phyloP scores from a whole-genome alignment of 495 filamentous ascomycete genomes.

The Hypoxylon rickii region DNA sequence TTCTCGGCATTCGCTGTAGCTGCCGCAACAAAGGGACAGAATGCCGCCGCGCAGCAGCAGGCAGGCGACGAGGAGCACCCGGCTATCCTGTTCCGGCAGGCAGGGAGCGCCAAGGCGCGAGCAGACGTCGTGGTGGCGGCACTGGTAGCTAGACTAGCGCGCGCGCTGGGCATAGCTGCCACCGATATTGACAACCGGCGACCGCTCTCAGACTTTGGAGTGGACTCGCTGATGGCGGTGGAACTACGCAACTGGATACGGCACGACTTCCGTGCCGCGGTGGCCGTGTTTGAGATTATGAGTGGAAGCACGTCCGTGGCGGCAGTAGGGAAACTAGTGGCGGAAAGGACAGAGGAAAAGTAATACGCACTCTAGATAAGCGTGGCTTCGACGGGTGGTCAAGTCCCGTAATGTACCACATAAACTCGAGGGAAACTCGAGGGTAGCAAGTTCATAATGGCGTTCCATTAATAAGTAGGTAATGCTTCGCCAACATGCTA shows the following conservation, averaged over 20 bases:
- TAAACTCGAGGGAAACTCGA: too few relatives aligned
- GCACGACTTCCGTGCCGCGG: constrained; percentile 45
- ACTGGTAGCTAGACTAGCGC: constrained; percentile 35
- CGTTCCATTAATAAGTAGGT: too few relatives aligned
- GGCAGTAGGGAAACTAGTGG: neutral
- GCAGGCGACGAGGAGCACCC: neutral
- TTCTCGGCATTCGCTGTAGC: neutral
- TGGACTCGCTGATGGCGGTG: constrained; percentile 46
- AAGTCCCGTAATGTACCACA: too few relatives aligned
- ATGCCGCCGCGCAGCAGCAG: too few relatives aligned
- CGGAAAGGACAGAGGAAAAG: neutral
- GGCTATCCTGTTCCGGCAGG: constrained; percentile 2
- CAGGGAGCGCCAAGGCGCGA: constrained; percentile 18
- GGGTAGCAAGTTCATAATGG: too few relatives aligned
- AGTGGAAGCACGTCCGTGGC: neutral
- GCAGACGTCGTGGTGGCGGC: constrained; percentile 29
- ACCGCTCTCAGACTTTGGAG: constrained; percentile 42
- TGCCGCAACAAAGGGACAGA: too few relatives aligned
- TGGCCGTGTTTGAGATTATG: constrained; percentile 53
- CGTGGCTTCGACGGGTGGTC: too few relatives aligned
- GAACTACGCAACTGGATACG: constrained; percentile 36
- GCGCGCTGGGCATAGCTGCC: constrained; percentile 31
- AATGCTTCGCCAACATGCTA: neutral
- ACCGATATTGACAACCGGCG: constrained; percentile 41
- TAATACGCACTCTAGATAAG: neutral